Base-by-base conservation (phyloP, 345 rosid species). In the Noccaea caerulescens region DNA sequence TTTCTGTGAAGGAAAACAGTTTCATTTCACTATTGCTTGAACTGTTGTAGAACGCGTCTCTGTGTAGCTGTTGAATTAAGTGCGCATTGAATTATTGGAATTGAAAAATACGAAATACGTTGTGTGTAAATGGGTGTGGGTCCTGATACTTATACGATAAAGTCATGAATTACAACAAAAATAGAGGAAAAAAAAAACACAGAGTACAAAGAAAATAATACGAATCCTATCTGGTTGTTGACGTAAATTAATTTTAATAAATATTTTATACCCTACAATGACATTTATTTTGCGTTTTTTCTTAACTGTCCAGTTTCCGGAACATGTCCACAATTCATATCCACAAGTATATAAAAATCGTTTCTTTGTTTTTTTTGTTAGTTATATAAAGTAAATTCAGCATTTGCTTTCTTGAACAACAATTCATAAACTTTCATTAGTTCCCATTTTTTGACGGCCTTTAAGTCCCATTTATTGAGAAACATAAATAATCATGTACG, bases 161-260 rank as follows among this genome's bases (percentile, higher is more conserved):
- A 11, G 43, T 56, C 58, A 37, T 14, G 57, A 46, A 6, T 64
- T 25, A 2, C 27, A 23, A 37, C 7, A 51, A 41, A 7, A 44
- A 54, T n/a, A 44, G 33, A 44, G 3, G 32, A 47, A 38, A 41
- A 8, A 41, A 8, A 36, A 12, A 64, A 23, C 8, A 56, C 18
- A 34, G 36, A 7, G 38, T 62, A 42, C 8, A 54, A 25, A 23
- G 25, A 33, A 51, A 43, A 63, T 11, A 41, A 71, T 72, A 55
- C 41, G 57, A 54, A 72, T 47, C 46, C 12, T 64, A 45, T 72
- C 66, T 66, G 54, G 72, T 73, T 41, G 77, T 73, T 66, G 67
- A 32, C 5, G 30, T 7, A 13, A 73, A 50, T 66, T 6, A 73
- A 73, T 72, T 52, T 55, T 42, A 11, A 72, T 43, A 45, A 30